Evolutionary conservation across 2,329 filamentous ascomycete genomes (phyloP).

Genomic region (Alternaria hordeiaustralica): DNA sequence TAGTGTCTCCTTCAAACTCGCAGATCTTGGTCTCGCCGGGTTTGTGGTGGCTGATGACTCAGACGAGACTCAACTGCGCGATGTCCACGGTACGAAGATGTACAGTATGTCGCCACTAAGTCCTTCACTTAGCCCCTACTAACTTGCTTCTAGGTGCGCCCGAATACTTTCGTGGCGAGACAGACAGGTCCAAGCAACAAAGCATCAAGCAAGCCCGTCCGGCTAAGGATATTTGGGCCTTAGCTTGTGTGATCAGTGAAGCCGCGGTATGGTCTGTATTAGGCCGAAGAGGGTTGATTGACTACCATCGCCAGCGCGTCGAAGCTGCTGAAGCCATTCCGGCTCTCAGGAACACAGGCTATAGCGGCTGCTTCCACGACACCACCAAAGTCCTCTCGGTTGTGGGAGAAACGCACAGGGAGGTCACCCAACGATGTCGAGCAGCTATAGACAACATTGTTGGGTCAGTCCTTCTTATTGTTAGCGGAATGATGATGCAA

Average conservation of each 20-base stretch:
- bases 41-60: neutral
- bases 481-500: conserved; percentile 7
- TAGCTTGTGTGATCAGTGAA: conserved; percentile 34
- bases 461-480: neutral
- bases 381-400: conserved; percentile 7
- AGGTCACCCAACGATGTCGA: neutral
- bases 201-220: conserved; percentile 26
- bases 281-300: conserved; percentile 13
- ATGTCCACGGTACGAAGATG: conserved; percentile 42
- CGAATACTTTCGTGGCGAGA: conserved; percentile 21
- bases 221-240: conserved; percentile 51
- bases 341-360: neutral
- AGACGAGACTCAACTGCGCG: neutral
- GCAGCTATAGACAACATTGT: neutral
- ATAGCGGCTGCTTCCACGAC: conserved; percentile 29
- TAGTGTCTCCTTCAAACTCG: conserved; percentile 45
- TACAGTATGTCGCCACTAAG: conserved; percentile 36
- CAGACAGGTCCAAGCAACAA: neutral
- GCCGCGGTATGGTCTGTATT: conserved; percentile 27
- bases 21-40: conserved; percentile 40
- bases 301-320: conserved; percentile 14
- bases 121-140: no score
- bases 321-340: conserved; percentile 1
- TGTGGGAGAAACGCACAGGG: conserved; percentile 14
- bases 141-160: no score